Evolutionary conservation across 495 filamentous ascomycete genomes (phyloP).

Genomic region (Amniculicola lignicola): DNA sequence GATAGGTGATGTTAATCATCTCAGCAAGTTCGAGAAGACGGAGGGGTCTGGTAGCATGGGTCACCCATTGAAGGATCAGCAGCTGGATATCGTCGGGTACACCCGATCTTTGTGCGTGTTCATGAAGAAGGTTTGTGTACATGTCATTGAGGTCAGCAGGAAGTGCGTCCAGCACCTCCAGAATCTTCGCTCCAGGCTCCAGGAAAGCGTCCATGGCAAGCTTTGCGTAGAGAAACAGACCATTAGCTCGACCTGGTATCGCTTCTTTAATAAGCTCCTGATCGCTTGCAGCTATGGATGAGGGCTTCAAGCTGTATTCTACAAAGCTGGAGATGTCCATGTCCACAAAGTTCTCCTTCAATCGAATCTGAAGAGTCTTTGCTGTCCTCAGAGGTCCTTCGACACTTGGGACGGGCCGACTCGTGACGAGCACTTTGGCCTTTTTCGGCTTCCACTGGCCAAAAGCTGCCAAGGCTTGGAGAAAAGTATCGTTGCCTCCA

Average conservation of each 20-base stretch:
- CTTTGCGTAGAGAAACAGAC: slow-evolving; percentile 48
- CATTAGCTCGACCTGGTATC: slow-evolving; percentile 34
- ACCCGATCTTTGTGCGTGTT: slow-evolving; percentile 43
- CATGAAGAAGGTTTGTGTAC: slow-evolving; percentile 46
- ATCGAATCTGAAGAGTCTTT: slow-evolving; percentile 35
- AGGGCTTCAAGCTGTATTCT: slow-evolving; percentile 33
- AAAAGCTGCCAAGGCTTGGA: slow-evolving; percentile 38
- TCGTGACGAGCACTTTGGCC: slow-evolving; percentile 48
- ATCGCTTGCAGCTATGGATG: slow-evolving; percentile 11
- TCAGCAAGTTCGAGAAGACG: slow-evolving; percentile 51
- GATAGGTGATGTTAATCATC: slow-evolving; percentile 27
- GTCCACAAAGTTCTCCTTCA: slow-evolving; percentile 45
- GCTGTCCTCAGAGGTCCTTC: slow-evolving; percentile 31
- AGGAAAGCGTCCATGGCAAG: slow-evolving; percentile 49
- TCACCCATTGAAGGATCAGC: slow-evolving; percentile 48
- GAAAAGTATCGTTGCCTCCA: slow-evolving; percentile 39
- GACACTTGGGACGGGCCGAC: slow-evolving; percentile 42
- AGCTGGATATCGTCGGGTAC: slow-evolving; percentile 45
- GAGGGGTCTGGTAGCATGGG: slow-evolving; percentile 50
- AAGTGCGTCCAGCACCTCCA: slow-evolving; percentile 35
- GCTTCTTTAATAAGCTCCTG: slow-evolving; percentile 18
- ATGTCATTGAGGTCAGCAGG: slow-evolving; percentile 46
- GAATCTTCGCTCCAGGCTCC: slow-evolving; percentile 26
- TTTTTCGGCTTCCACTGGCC: slow-evolving; percentile 41
- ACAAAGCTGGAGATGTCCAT: slow-evolving; percentile 46